Evolutionary conservation across 2,329 filamentous ascomycete species (phyloP).

Genomic region (Aurifilum marmelostoma): DNA sequence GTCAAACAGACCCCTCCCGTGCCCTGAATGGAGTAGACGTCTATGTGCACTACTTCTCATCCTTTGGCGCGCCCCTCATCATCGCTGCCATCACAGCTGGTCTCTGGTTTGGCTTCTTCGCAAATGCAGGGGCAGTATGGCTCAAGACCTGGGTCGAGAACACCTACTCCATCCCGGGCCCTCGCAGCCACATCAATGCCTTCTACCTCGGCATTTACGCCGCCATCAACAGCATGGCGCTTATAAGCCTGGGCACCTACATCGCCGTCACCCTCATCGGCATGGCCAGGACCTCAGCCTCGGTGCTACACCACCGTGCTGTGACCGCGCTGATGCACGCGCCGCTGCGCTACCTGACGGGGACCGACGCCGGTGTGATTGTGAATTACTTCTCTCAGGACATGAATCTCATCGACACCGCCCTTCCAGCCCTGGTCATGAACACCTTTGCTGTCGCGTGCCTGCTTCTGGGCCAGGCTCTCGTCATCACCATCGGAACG

Average conservation of each 20-base stretch:
- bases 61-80: slow-evolving; percentile 17
- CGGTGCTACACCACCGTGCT: slow-evolving; percentile 36
- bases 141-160: slow-evolving; percentile 30
- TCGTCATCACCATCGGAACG: slow-evolving; percentile 45
- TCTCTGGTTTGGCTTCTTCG: slow-evolving; percentile 14
- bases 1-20: slow-evolving; percentile 12
- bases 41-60: slow-evolving; percentile 24
- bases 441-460: slow-evolving; percentile 29
- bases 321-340: slow-evolving; percentile 40
- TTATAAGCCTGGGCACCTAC: slow-evolving; percentile 32
- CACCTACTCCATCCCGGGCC: slow-evolving; percentile 13
- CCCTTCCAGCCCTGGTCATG: slow-evolving; percentile 29
- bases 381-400: slow-evolving; percentile 37
- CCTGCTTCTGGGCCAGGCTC: slow-evolving; percentile 42
- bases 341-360: slow-evolving; percentile 35
- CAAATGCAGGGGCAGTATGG: slow-evolving; percentile 26
- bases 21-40: slow-evolving; percentile 12
- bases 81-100: slow-evolving; percentile 8
- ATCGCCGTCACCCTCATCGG: slow-evolving; percentile 31
- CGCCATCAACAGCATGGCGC: slow-evolving; percentile 32
- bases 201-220: slow-evolving; percentile 39
- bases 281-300: slow-evolving; percentile 33
- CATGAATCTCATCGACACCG: slow-evolving; percentile 33
- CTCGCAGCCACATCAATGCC: slow-evolving; percentile 29
- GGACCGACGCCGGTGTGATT: slow-evolving; percentile 33